These are phyloP conservation scores for Corchorus capsularis DNA, from an alignment of 345 rosid genomes.

Conservation along the genomic window DNA sequence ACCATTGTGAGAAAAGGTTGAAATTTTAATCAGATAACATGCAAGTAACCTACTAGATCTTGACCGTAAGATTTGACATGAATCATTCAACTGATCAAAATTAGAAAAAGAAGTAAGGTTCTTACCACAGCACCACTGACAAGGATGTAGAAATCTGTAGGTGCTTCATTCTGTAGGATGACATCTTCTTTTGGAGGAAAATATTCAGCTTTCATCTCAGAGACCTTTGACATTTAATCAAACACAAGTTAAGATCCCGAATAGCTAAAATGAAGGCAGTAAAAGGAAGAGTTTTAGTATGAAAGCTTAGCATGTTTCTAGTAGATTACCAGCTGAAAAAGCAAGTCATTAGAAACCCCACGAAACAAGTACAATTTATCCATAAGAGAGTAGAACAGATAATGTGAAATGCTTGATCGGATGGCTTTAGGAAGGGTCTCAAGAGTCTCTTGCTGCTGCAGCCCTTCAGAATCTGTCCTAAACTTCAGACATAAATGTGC, in stretches of 20 bases:
- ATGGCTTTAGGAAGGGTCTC: slow-evolving; percentile 84
- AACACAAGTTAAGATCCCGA: neutral
- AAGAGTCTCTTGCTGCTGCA: slow-evolving; percentile 75
- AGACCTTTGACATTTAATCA: slow-evolving; percentile 46
- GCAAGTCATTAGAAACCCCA: slow-evolving; percentile 72
- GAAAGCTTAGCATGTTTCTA: slow-evolving; percentile 15
- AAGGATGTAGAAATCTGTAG: slow-evolving; percentile 76
- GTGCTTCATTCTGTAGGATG: slow-evolving; percentile 81
- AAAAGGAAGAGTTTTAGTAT: neutral
- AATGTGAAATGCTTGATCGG: slow-evolving; percentile 67
- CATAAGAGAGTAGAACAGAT: slow-evolving; percentile 64
- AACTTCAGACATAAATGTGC: slow-evolving; percentile 74
- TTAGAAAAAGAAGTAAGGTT: neutral
- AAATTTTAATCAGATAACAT: neutral
- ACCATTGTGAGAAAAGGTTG: neutral
- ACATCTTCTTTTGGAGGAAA: slow-evolving; percentile 91
- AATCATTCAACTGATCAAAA: neutral
- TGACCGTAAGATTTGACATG: neutral
- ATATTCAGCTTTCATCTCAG: slow-evolving; percentile 86
- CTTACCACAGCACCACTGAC: slow-evolving; percentile 76
- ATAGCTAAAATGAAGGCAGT: neutral
- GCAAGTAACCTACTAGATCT: neutral
- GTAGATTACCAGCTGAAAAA: slow-evolving; percentile 66
- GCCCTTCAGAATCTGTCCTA: slow-evolving; percentile 74
- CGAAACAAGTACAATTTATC: slow-evolving; percentile 70